Evolutionary conservation across 345 rosid species (phyloP).

Genomic region (Kernera saxatilis): DNA sequence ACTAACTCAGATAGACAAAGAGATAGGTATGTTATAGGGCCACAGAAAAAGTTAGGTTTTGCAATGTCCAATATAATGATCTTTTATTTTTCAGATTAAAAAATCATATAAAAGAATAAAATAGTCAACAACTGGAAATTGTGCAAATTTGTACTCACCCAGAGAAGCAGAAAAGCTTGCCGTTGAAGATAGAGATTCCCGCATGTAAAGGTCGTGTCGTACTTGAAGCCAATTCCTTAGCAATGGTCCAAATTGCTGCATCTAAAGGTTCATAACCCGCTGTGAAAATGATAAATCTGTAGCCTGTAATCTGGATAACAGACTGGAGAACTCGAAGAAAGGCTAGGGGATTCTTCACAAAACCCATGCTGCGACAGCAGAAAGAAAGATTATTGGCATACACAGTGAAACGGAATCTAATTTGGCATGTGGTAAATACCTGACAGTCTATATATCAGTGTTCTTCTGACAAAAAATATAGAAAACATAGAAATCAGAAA

Average conservation of each 20-base stretch:
- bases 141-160: slow-evolving; percentile 38
- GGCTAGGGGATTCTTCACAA: slow-evolving; percentile 44
- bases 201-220: slow-evolving; percentile 18
- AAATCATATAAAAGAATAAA: not conserved
- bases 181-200: slow-evolving; percentile 43
- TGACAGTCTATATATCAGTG: not conserved
- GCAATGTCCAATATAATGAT: not conserved
- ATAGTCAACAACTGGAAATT: not conserved
- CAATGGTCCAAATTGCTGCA: slow-evolving; percentile 36
- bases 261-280: slow-evolving; percentile 53
- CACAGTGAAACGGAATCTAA: not conserved
- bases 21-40: not conserved
- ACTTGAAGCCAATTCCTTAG: slow-evolving; percentile 21
- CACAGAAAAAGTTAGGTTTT: not conserved
- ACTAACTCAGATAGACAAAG: slow-evolving; percentile 33
- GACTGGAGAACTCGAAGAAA: slow-evolving; percentile 52
- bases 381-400: not conserved
- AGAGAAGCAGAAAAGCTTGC: slow-evolving; percentile 52
- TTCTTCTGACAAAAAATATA: not conserved
- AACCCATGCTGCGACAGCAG: slow-evolving; percentile 57
- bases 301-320: slow-evolving; percentile 39
- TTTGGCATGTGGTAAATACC: not conserved
- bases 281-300: slow-evolving; percentile 52
- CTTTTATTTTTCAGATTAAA: not conserved
- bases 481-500: slow-evolving; percentile 9